A percentile compares a stretch with the other conserved stretches of the same genome.
Evolutionary conservation across 306 rosid species (phyloP).

Genomic region (Rosa chinensis): DNA sequence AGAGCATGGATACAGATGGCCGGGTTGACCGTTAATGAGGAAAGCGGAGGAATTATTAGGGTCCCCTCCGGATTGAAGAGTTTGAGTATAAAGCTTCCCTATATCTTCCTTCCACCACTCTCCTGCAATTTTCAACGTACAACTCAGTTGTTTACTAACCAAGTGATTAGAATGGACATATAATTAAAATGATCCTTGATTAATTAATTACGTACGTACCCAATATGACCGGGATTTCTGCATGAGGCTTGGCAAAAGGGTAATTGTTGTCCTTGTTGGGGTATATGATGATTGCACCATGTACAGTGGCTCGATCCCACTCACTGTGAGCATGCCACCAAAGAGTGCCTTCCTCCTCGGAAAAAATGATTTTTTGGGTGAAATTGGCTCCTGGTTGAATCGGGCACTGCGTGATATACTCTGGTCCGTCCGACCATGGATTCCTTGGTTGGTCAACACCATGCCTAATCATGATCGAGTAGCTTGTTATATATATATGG

Average conservation of each 20-base stretch:
- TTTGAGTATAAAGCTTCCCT: neutral
- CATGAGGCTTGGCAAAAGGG: conserved; percentile 42
- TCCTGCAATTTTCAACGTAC: neutral
- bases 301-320: conserved; percentile 60
- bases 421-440: conserved; percentile 56
- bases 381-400: conserved; percentile 38
- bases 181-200: no score
- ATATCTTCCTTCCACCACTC: conserved; percentile 34
- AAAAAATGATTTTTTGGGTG: conserved; percentile 34
- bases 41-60: conserved; percentile 21
- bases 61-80: conserved; percentile 10
- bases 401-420: conserved; percentile 51
- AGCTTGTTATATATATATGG: no score
- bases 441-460: conserved; percentile 44
- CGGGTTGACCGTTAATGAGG: conserved; percentile 34
- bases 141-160: neutral
- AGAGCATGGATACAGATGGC: conserved; percentile 30
- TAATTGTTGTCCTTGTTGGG: conserved; percentile 33
- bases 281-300: conserved; percentile 45
- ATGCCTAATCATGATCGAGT: conserved; percentile 32
- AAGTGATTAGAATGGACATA: no score
- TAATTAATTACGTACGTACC: conserved; percentile 36
- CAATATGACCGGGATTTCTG: conserved; percentile 38
- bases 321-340: conserved; percentile 77
- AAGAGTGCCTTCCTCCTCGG: conserved; percentile 52